Evolutionary conservation across 1,139 yeast genomes (phyloP).

Genomic region (Saccharomyces hybrid): DNA sequence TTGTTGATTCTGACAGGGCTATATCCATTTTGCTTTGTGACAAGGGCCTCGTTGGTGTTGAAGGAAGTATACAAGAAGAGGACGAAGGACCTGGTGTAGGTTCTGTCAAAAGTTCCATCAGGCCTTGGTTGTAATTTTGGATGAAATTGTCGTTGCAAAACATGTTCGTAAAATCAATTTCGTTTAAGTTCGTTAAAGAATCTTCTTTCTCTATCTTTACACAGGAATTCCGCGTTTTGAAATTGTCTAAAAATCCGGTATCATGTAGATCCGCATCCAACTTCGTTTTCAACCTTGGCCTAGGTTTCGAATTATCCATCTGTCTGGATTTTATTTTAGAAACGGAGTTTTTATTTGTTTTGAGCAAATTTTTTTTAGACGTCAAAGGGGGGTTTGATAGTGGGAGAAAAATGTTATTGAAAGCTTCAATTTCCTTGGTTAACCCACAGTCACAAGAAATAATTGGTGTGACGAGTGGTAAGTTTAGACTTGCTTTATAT

Average conservation of each 20-base stretch:
- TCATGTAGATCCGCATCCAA: neutral
- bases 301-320: neutral
- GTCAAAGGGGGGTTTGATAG: neutral
- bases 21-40: neutral
- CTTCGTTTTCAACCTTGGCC: neutral
- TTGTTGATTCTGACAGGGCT: neutral
- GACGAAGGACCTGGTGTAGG: neutral
- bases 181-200: conserved; percentile 16
- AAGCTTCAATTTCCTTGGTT: conserved; percentile 28
- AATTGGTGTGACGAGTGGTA: conserved; percentile 28
- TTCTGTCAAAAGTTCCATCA: neutral
- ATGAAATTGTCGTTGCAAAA: conserved; percentile 9
- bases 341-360: neutral
- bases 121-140: neutral
- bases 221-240: neutral
- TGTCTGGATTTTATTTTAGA: neutral
- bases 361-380: neutral
- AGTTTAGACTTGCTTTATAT: conserved; percentile 25
- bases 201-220: neutral
- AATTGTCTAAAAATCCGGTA: neutral
- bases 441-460: conserved; percentile 33
- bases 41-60: neutral
- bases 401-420: conserved; percentile 1
- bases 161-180: conserved; percentile 31
- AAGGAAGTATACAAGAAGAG: neutral